Conservation (phyloP, 2,329 filamentous ascomycete genomes). For the Beauveria rudraprayagi region DNA sequence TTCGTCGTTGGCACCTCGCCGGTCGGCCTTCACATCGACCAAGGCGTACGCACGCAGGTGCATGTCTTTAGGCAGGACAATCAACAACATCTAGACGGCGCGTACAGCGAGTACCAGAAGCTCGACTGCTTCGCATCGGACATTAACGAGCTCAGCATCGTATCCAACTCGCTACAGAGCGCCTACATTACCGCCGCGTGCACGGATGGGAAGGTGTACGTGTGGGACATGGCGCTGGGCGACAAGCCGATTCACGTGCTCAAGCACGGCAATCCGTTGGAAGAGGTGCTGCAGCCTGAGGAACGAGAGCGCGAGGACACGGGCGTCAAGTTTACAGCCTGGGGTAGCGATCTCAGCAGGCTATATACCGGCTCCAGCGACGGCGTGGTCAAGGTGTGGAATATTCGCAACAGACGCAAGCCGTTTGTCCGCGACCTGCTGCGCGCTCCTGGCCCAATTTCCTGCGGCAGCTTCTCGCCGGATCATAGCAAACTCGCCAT, state of each 20-base stretch:
- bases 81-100: conserved; percentile 18
- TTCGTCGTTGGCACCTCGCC: conserved; percentile 54
- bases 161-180: conserved; percentile 42
- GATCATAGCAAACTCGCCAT: conserved; percentile 47
- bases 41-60: conserved; percentile 46
- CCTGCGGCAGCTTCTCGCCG: conserved; percentile 50
- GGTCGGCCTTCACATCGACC: conserved; percentile 34
- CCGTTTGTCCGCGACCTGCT: conserved; percentile 46
- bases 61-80: conserved; percentile 39
- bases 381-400: conserved; percentile 56
- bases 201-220: conserved; percentile 53
- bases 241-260: conserved; percentile 49
- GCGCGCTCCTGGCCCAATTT: conserved; percentile 47
- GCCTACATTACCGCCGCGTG: conserved; percentile 53
- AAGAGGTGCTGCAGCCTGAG: conserved; percentile 26
- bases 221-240: conserved; percentile 53
- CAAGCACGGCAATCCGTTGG: conserved; percentile 39
- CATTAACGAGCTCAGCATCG: conserved; percentile 54
- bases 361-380: conserved; percentile 59
- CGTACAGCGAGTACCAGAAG: conserved; percentile 38
- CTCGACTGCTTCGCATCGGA: conserved; percentile 53
- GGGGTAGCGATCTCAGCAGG: conserved; percentile 48
- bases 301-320: conserved; percentile 49
- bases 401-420: conserved; percentile 37
- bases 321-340: conserved; percentile 56